Evolutionary conservation across 257 asterid species (phyloP).

Genomic region (Solanum appendiculatum): DNA sequence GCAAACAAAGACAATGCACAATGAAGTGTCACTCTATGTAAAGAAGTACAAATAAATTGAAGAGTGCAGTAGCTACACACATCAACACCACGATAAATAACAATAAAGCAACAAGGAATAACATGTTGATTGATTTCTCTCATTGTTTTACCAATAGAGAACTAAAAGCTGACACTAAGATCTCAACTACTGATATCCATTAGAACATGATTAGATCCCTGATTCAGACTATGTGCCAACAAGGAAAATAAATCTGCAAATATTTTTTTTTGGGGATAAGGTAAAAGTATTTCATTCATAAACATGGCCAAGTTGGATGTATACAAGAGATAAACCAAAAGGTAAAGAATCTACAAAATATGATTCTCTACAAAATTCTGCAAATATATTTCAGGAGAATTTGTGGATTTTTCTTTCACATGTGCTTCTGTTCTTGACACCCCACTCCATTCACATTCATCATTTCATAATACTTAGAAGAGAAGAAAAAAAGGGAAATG

Average conservation of each 20-base stretch:
- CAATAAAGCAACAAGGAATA: not conserved
- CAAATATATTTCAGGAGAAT: not conserved
- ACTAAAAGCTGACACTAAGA: not conserved
- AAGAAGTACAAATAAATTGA: not conserved
- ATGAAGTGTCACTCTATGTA: not conserved
- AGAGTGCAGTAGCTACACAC: not conserved
- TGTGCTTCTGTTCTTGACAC: not conserved
- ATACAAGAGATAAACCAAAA: not conserved
- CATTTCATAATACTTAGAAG: not conserved
- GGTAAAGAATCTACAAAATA: not conserved
- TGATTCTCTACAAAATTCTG: not conserved
- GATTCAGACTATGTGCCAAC: not conserved
- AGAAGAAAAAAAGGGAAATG: not conserved
- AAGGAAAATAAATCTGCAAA: not conserved
- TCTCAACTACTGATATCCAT: not conserved
- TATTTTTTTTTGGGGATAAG: not conserved
- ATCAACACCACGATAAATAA: not conserved
- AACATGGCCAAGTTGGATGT: not conserved
- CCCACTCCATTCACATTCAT: not conserved
- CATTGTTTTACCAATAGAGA: not conserved
- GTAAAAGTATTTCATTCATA: not conserved
- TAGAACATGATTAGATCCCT: not conserved
- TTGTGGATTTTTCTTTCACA: not conserved
- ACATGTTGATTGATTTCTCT: not conserved
- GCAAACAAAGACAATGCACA: constrained; percentile 17